Evolutionary conservation across 2,329 filamentous ascomycete genomes (phyloP), one percentile per base, ranked within the genome.

Genomic region (Mycosphaerella arachidis): DNA sequence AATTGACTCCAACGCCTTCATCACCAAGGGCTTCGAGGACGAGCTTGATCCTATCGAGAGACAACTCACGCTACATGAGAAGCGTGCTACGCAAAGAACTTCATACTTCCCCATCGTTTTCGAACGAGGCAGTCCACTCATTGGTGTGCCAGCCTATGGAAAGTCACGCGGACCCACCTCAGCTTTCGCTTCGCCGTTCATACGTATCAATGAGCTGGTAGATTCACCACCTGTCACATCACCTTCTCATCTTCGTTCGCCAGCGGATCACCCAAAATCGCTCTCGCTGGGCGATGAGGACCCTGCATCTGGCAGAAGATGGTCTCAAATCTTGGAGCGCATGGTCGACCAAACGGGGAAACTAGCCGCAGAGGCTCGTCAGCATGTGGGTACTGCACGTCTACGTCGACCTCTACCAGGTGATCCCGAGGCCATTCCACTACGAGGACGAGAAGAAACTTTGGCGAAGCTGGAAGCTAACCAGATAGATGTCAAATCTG

Each of bases 31-130:
- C 31, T 16, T 52, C 48, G 48, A 51, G 56, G 54, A 54, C 35
- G 60, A 60, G 16, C 30, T 64, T 30, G 45, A 57, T 8, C 57
- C 56, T 16, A 20, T 33, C 20, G 46, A 56, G 33, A 7, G 35
- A 52, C 9, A 40, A 51, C 52, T 53, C 60, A n/a, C 54, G 45
- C 13, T 50, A 55, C 18, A 50, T 29, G 16, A 60, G 48, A 35
- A 53, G 48, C 65, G 45, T 24, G 53, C 57, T 35, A 62, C 53
- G 29, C 56, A 69, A 8, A 59, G 67, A 13, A 46, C 55, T 2
- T 68, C 70, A 3, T 69, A 68, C 51, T 46, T 72, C 51, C 68
- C 69, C 5, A 62, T 63, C n/a, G 61, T 69, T 4, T 67, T 70
- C 35, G 57, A 61, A n/a, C 62, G 67, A n/a, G 63, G 66, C 6